Evolutionary conservation across 2,329 filamentous ascomycete species (phyloP), one percentile per base, ranked within the genome.

Genomic region (Penicillium sp.): DNA sequence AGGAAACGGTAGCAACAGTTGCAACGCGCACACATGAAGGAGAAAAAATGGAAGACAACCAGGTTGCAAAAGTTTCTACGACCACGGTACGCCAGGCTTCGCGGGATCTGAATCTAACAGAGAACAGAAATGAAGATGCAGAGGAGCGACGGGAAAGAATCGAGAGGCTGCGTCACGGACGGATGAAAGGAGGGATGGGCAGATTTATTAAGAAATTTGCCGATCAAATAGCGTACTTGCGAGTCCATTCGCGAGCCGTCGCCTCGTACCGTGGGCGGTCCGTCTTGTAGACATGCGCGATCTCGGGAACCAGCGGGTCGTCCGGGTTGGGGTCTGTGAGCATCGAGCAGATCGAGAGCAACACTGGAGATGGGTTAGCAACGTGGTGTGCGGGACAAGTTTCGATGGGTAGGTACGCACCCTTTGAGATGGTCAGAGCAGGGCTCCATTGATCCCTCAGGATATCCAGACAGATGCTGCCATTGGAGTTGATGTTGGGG

Each of bases 401-500:
- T 14, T 11, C 22, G 9, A 28, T 11, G 27, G 10, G 20, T 30
- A 24, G 8, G 9, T 33, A 56, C 77, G 51, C 79, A 96, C 94
- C 94, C 86, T 99, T 99, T 56, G 90, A 96, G 69, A 99, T 97
- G 63, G 94, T 99, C 76, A 99, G 81, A 62, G 94, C 94, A 38
- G 94, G 94, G 75, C 92, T 96, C 94, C 94, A 99, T 80, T 99
- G 94, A 76, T 99, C 94, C 80, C 94, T 87, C 71, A 99, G 81
- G 71, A 99, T 99, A 72, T 99, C 94, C 74, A 99, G 79, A 76
- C 94, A 99, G 77, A 99, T 99, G 78, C 92, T 96, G 76, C 94
- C 94, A 76, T 97, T 97, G 64, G 90, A 95, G 86, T 99, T 99
- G 90, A 99, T 99, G 80, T 99, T 99, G 69, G 94, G 94, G 80